Evolutionary conservation across 2,329 filamentous ascomycete species (phyloP), one percentile per base, ranked within the genome.

Genomic region (Claviceps capensis): DNA sequence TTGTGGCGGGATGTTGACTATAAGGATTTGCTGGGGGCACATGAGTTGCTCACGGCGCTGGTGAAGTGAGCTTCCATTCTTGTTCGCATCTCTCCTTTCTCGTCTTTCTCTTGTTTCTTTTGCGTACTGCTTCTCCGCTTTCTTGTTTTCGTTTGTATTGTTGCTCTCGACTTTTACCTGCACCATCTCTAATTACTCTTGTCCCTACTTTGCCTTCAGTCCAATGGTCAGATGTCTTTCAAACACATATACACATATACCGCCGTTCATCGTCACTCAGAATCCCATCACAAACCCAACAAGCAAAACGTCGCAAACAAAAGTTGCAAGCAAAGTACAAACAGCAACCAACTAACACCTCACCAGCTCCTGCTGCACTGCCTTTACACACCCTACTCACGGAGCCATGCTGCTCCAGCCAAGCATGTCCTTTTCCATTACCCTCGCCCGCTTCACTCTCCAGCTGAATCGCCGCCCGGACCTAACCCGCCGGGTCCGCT

Each of bases 1-100:
- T 95, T 90, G 60, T 80, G 91, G 72, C 75, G 89, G 52, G 87
- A 94, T 61, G 82, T 91, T 36, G 77, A 94, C 60, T 82, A 86
- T 48, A 78, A 82, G 13, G 83, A 94, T 61, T 70, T 93, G 42
- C 69, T 91, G 30, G 77, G 79, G 52, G 85, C 89, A 4, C 88
- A 95, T 62, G 77, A 86, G 53, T 68, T 85, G 60, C 76, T 95
- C 51, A 87, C 81, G 56, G 78, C 77, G 0, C 69, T 95, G 30
- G 77, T 90, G 48, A 86, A 86, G 85, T 90, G 72, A 62, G 83
- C 71, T 40, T 50, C 41, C 26, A n/a, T 3, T 41, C 46, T 44
- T 47, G 34, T 72, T 38, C 46, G 48, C 26, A n/a, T 47, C 23
- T n/a, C 22, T n/a, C 2, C 13, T 14, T 45, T 26, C 6, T 11